Evolutionary conservation across 2,329 filamentous ascomycete species (phyloP).

Genomic region (Cordyceps cicadae): DNA sequence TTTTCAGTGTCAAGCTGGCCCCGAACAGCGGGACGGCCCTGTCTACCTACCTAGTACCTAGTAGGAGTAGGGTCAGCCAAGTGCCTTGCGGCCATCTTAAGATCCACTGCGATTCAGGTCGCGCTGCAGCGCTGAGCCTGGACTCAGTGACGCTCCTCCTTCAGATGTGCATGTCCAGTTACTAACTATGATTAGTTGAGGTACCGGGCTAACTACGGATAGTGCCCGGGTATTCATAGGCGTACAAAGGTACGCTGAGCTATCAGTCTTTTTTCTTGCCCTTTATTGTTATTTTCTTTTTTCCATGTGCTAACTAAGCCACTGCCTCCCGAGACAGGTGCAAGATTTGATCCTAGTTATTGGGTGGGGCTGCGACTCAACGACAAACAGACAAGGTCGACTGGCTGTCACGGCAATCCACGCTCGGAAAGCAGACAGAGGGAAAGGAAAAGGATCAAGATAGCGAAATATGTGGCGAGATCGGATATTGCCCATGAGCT

Average conservation of each 20-base stretch:
- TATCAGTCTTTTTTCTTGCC: not conserved
- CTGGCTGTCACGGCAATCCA: not conserved
- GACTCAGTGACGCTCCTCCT: not conserved
- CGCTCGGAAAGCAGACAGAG: not conserved
- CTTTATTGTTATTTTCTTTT: not conserved
- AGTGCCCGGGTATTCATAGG: not conserved
- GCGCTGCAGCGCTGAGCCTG: not conserved
- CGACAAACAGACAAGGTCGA: not conserved
- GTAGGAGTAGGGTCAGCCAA: not conserved
- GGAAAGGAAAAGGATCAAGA: not conserved
- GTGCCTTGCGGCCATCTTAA: not conserved
- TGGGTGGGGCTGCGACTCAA: not conserved
- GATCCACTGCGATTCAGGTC: slow-evolving; percentile 9
- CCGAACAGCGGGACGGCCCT: slow-evolving; percentile 8
- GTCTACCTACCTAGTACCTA: not conserved
- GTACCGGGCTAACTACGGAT: not conserved
- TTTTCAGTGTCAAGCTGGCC: not conserved
- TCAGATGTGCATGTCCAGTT: not conserved
- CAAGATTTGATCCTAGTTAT: slow-evolving; percentile 1
- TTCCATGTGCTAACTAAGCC: not conserved
- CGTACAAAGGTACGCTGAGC: not conserved
- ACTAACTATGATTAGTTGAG: not conserved
- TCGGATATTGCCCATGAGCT: not conserved
- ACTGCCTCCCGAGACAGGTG: not conserved
- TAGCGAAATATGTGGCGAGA: not conserved